phyloP scores from a whole-genome alignment of 2,329 filamentous ascomycete genomes.

The Penicillium carneum region DNA sequence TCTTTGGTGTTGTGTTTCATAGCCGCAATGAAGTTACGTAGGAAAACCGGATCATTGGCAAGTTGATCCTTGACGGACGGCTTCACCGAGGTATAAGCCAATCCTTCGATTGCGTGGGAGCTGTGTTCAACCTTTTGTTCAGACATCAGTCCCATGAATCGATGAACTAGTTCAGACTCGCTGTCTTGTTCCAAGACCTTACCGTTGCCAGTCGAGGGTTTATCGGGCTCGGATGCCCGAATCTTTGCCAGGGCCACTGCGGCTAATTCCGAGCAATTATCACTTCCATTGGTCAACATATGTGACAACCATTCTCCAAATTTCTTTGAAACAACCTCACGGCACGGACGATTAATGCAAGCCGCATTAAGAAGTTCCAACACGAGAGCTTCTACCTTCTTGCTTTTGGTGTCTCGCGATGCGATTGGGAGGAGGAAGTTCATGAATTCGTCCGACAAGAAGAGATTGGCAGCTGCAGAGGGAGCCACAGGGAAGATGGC shows the following conservation, averaged over 20 bases:
- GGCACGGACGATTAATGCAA: constrained; percentile 82
- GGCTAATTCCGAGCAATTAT: constrained; percentile 61
- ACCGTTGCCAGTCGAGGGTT: constrained; percentile 41
- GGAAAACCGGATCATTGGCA: constrained; percentile 70
- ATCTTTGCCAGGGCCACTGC: constrained; percentile 78
- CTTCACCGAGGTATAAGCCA: constrained; percentile 89
- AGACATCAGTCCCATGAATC: constrained; percentile 60
- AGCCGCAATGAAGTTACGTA: constrained; percentile 69
- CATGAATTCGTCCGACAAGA: constrained; percentile 88
- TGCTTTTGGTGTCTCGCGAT: constrained; percentile 80
- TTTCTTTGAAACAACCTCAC: constrained; percentile 82
- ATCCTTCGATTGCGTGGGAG: constrained; percentile 82
- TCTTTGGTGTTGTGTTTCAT: constrained; percentile 61
- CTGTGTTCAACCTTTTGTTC: constrained; percentile 61
- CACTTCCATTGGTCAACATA: constrained; percentile 75
- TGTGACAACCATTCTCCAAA: constrained; percentile 88
- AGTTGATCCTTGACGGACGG: constrained; percentile 84
- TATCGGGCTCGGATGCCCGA: constrained; percentile 46
- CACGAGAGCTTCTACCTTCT: constrained; percentile 83
- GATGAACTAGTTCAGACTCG: constrained; percentile 61
- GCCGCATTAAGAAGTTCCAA: constrained; percentile 90
- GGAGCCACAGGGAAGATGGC: constrained; percentile 86
- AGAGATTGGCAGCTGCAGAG: constrained; percentile 75
- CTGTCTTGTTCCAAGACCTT: constrained; percentile 51
- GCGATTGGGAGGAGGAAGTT: constrained; percentile 77